Evolutionary conservation across 305 asterid species (phyloP).

Genomic region (Solanum chacoense): DNA sequence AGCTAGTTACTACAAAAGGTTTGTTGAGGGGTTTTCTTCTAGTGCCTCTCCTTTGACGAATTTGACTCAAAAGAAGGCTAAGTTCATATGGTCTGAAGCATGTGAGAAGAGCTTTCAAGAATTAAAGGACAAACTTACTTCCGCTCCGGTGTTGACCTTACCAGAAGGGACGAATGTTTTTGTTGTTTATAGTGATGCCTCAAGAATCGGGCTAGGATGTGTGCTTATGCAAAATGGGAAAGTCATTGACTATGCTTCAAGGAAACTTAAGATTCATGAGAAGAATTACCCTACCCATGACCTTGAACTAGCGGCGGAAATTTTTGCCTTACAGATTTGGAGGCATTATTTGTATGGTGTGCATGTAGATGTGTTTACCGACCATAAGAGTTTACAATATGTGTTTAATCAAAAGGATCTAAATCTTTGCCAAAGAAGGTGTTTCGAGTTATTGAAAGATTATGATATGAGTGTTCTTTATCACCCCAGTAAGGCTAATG

Average conservation of each 20-base stretch:
- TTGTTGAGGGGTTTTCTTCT: neutral
- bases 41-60: neutral
- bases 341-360: neutral
- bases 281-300: neutral
- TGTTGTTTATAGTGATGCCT: neutral
- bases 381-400: neutral
- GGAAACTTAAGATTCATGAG: neutral
- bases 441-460: neutral
- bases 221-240: no score
- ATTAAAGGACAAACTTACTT: neutral
- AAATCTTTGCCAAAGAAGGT: neutral
- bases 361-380: neutral
- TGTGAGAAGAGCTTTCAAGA: neutral
- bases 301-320: neutral
- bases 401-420: neutral
- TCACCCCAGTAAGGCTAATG: neutral
- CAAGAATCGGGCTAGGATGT: neutral
- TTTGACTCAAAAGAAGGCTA: neutral
- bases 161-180: no score
- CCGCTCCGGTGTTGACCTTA: neutral
- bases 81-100: neutral
- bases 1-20: neutral
- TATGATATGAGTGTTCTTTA: neutral
- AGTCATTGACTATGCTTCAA: neutral
- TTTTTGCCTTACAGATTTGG: neutral